Evolutionary conservation across 2,329 filamentous ascomycete genomes (phyloP).

Genomic region (Aurifilum marmelostoma): DNA sequence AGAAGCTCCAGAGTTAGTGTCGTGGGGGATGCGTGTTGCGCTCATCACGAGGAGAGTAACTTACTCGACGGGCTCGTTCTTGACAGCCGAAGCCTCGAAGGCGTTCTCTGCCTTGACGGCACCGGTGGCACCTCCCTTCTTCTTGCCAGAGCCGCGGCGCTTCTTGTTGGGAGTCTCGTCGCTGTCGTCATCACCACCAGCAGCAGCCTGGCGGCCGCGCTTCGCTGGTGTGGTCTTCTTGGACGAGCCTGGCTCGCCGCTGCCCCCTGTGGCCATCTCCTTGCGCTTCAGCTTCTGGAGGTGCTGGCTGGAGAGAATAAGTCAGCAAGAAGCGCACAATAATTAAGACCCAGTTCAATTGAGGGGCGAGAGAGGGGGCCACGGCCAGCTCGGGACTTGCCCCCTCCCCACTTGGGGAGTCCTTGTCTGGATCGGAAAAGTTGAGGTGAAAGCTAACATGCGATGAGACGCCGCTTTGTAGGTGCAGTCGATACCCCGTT

Average conservation of each 20-base stretch:
- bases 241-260: constrained; percentile 24
- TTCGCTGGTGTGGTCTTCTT: constrained; percentile 24
- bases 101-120: constrained; percentile 8
- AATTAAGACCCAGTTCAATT: background rate
- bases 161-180: constrained; percentile 11
- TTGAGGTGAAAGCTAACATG: constrained; percentile 15
- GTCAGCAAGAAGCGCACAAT: constrained; percentile 4
- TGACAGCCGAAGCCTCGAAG: constrained; percentile 6
- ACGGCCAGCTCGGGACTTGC: background rate
- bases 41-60: background rate
- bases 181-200: background rate
- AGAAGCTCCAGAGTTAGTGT: background rate
- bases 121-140: background rate
- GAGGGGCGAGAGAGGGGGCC: background rate
- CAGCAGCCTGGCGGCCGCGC: constrained; percentile 28
- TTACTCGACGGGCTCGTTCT: constrained; percentile 20
- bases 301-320: constrained; percentile 37
- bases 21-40: background rate
- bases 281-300: constrained; percentile 41
- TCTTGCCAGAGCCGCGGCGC: background rate
- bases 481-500: constrained; percentile 10
- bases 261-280: constrained; percentile 48
- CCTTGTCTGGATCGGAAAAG: background rate
- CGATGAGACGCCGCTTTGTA: constrained; percentile 25
- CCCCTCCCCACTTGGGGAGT: constrained; percentile 21